Base-by-base conservation (phyloP, 2,329 filamentous ascomycete genomes). In the Pochonia chlamydosporia region DNA sequence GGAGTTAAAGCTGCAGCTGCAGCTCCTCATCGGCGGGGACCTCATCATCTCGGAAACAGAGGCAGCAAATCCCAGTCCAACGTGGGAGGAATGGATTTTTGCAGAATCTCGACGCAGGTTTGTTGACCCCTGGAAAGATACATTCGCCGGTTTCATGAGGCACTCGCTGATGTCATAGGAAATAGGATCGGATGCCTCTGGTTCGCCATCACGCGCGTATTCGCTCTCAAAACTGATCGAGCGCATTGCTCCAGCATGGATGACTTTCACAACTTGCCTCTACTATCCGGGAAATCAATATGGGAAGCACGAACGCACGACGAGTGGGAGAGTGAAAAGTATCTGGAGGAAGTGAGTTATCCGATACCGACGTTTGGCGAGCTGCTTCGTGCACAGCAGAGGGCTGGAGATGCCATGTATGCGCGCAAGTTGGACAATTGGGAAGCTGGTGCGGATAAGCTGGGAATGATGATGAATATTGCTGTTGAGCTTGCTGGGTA, bases 31-130 rank as follows among this genome's bases (percentile, higher is more conserved):
- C 0, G 51, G 47, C 0, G 47, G 8, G 2, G 60, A 50, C 18
- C 28, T 43, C 13, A 50, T 53, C 1, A 44, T 41, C 8, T 14
- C 25, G 20, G 16, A 37, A 5, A 51, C 57, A 0, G 59, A 63
- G 13, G 3, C 37, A 2, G 40, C 35, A 1, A 35, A 53, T 8
- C 51, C 54, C 2, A 57, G 56, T 5, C 26, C 13, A 3, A 55
- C 50, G 2, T 65, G 61, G 63, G 50, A 62, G 41, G 54, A 58
- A 7, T 65, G 61, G 60, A 55, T 65, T 5, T 59, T 62, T 23
- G 57, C 58, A 0, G 62, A 65, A 41, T 61, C 62, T 0, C 53
- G 62, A 0, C 53, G 62, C 23, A 49, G 62, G 56, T 55, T 40
- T 18, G 28, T 10, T 14, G 1, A n/a, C n/a, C n/a, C n/a, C n/a